phyloP scores from a whole-genome alignment of 805 yeast species.

The Ascoidea tarda region DNA sequence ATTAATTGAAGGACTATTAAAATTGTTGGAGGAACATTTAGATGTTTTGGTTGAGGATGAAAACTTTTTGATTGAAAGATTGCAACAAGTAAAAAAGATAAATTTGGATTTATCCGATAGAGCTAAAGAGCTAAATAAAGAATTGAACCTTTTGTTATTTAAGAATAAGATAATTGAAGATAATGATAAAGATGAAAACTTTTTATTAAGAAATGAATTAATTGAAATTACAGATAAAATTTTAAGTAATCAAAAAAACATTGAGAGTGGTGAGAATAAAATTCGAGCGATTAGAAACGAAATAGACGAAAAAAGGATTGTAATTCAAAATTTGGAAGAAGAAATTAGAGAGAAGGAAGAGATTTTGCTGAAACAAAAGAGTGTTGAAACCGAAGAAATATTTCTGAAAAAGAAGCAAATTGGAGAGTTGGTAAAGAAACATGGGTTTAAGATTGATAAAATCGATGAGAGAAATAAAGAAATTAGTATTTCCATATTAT shows the following conservation, averaged over 20 bases:
- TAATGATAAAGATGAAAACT: slow-evolving; percentile 10
- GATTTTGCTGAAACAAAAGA: slow-evolving; percentile 9
- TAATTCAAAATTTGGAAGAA: slow-evolving; percentile 6
- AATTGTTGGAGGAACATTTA: slow-evolving; percentile 14
- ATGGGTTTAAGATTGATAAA: not conserved
- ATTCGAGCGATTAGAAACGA: not conserved
- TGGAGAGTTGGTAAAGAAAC: not conserved
- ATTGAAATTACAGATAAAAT: slow-evolving; percentile 5
- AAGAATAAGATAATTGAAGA: slow-evolving; percentile 11
- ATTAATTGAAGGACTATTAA: slow-evolving; percentile 25
- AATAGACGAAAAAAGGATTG: slow-evolving; percentile 6
- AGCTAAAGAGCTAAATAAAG: slow-evolving; percentile 8
- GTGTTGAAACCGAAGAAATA: slow-evolving; percentile 11
- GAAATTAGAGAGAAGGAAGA: slow-evolving; percentile 12
- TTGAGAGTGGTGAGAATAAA: slow-evolving; percentile 1
- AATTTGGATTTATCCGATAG: slow-evolving; percentile 6
- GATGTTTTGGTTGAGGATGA: slow-evolving; percentile 12
- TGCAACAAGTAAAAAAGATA: slow-evolving; percentile 5
- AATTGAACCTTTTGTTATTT: slow-evolving; percentile 7
- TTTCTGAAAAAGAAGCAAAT: not conserved
- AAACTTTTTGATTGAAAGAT: slow-evolving; percentile 7
- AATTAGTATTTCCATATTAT: slow-evolving; percentile 17
- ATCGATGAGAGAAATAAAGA: not conserved
- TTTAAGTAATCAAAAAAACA: not conserved
- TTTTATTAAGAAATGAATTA: slow-evolving; percentile 8